phyloP scores from a whole-genome alignment of 768 basidiomycete species.

The Udeniomyces megalosporus region DNA sequence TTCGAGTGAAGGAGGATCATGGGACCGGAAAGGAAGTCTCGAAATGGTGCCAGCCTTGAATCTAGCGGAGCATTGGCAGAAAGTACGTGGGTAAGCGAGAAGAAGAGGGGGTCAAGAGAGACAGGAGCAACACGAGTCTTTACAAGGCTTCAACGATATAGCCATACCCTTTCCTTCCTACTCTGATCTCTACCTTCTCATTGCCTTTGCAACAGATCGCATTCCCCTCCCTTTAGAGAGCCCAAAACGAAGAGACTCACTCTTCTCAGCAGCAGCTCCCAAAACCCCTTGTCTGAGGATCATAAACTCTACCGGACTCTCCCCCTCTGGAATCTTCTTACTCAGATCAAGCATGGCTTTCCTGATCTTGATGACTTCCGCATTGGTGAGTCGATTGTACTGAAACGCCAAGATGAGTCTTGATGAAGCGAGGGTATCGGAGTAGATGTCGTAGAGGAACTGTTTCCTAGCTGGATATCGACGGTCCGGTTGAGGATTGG shows the following conservation, averaged over 20 bases:
- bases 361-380: neutral
- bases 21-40: neutral
- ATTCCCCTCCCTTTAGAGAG: neutral
- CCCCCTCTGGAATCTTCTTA: slow-evolving; percentile 1
- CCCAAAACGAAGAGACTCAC: neutral
- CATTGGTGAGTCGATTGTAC: slow-evolving; percentile 1
- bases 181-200: neutral
- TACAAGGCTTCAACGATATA: no score
- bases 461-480: slow-evolving; percentile 1
- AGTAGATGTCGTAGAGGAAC: slow-evolving; percentile 4
- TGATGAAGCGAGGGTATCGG: neutral
- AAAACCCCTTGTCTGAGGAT: slow-evolving; percentile 3
- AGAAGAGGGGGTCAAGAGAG: no score
- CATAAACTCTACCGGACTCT: neutral
- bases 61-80: neutral
- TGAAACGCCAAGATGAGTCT: slow-evolving; percentile 11
- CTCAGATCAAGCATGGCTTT: neutral
- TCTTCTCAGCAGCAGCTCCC: neutral
- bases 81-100: neutral
- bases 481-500: neutral
- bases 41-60: neutral
- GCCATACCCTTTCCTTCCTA: neutral
- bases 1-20: slow-evolving; percentile 6
- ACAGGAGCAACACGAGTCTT: no score
- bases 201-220: neutral